Evolutionary conservation across 2,329 filamentous ascomycete genomes (phyloP), one percentile per base, ranked within the genome.

Genomic region (Alternaria panax): DNA sequence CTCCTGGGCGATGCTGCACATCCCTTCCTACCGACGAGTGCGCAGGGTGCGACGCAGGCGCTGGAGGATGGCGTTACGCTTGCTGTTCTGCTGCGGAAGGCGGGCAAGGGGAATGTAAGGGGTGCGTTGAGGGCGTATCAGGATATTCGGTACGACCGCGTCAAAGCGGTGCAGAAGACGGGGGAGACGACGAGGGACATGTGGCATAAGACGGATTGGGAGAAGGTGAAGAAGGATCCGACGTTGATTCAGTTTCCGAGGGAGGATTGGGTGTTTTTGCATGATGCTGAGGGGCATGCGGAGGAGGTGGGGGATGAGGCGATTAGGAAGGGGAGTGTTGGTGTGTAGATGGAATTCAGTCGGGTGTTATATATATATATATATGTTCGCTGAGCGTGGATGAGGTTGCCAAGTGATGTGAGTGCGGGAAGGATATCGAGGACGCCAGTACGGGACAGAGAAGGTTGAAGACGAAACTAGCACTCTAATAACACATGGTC

Each of bases 1-100:
- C 73, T 86, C 27, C 74, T 86, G 1, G 85, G 85, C 1, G 85
- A 86, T 64, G 82, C 82, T 45, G 85, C 84, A 51, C 84, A 86
- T 65, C 80, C 84, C 0, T 85, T 86, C 67, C 68, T 87, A 7
- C 84, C 84, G 0, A 86, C 83, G 0, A 83, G 80, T 54, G 83
- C 83, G 0, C 83, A 86, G 60, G 84, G 84, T 2, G 83, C 83
- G 0, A 83, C 82, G 41, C 83, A 86, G 69, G 84, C 84, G 0
- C 81, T 84, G 20, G 85, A 86, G 72, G 85, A 85, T 65, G 73
- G 69, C 11, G 72, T 75, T 12, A 74, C 73, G 12, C 50, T 77
- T 8, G 73, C 73, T 1, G 62, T 74, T 1, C 9, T 71, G 14
- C 45, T 77, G 51, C 51, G 65, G 36, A 67, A 71, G 27, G 69